Evolutionary conservation across 306 rosid species (phyloP).

Genomic region (Castanea crenata): DNA sequence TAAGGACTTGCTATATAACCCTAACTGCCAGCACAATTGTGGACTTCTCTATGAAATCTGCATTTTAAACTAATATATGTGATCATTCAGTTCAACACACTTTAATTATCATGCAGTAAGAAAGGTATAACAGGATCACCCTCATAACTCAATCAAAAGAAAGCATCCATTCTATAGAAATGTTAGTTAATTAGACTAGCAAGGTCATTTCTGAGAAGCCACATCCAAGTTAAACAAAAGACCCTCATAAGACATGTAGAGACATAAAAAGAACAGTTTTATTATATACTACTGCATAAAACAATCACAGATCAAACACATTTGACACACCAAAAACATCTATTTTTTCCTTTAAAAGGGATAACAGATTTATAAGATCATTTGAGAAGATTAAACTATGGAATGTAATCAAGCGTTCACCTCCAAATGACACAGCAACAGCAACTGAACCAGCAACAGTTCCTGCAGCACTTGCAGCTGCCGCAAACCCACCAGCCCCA

Average conservation of each 20-base stretch:
- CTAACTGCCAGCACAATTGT: background rate
- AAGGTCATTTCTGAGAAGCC: conserved; percentile 17
- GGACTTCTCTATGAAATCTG: background rate
- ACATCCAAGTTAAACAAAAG: background rate
- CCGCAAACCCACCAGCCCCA: conserved; percentile 93
- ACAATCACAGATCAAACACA: conserved; percentile 3
- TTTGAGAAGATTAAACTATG: conserved; percentile 1
- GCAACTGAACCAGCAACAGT: conserved; percentile 93
- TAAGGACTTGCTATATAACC: background rate
- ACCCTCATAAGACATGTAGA: conserved; percentile 1
- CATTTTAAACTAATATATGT: background rate
- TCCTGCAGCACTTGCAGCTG: conserved; percentile 93
- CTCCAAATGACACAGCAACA: conserved; percentile 97
- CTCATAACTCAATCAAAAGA: conserved; percentile 1
- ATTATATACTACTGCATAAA: background rate
- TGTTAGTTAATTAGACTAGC: conserved; percentile 14
- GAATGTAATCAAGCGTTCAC: conserved; percentile 36
- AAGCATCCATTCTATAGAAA: background rate
- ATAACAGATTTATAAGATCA: conserved; percentile 7
- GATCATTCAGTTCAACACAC: background rate
- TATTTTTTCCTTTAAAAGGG: background rate
- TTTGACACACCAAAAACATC: conserved; percentile 12
- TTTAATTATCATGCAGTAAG: background rate
- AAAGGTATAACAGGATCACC: conserved; percentile 11
- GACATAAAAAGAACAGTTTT: conserved; percentile 6